Percentiles rank a stretch among this genome's conserved stretches.
Evolutionary conservation across 2,329 filamentous ascomycete species (phyloP).

Genomic region (Penicillium decumbens): DNA sequence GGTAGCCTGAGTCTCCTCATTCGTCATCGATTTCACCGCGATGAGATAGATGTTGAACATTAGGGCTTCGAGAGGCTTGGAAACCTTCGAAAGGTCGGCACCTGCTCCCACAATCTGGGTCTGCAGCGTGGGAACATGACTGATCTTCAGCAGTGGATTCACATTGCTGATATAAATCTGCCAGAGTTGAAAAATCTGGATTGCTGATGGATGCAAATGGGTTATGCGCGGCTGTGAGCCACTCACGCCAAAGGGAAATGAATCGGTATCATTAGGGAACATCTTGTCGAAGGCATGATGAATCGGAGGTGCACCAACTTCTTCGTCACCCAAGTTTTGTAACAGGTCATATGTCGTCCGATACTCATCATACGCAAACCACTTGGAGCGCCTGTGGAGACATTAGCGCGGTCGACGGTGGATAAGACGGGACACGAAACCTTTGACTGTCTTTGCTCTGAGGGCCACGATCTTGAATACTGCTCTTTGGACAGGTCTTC

Average conservation of each 20-base stretch:
- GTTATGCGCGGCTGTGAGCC: neutral
- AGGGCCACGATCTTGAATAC: neutral
- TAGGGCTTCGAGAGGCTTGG: neutral
- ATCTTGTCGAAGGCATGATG: neutral
- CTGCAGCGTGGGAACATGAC: neutral
- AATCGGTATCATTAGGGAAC: neutral
- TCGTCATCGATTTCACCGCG: neutral
- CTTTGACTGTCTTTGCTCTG: neutral
- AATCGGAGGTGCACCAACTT: conserved; percentile 45
- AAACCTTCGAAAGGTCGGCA: neutral
- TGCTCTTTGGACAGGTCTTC: neutral
- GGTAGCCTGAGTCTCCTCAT: neutral
- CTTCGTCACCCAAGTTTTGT: conserved; percentile 55
- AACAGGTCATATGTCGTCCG: conserved; percentile 48
- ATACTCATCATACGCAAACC: conserved; percentile 37
- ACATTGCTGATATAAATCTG: neutral
- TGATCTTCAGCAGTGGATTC: neutral
- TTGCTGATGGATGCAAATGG: neutral
- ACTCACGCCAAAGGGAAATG: neutral
- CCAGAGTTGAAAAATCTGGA: neutral
- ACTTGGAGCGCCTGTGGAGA: conserved; percentile 8
- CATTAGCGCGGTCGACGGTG: neutral
- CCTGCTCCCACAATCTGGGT: neutral
- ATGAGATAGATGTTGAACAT: neutral
- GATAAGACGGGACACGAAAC: neutral